Base-by-base conservation (phyloP, 2,329 filamentous ascomycete species). In the Fusarium pilosicola region DNA sequence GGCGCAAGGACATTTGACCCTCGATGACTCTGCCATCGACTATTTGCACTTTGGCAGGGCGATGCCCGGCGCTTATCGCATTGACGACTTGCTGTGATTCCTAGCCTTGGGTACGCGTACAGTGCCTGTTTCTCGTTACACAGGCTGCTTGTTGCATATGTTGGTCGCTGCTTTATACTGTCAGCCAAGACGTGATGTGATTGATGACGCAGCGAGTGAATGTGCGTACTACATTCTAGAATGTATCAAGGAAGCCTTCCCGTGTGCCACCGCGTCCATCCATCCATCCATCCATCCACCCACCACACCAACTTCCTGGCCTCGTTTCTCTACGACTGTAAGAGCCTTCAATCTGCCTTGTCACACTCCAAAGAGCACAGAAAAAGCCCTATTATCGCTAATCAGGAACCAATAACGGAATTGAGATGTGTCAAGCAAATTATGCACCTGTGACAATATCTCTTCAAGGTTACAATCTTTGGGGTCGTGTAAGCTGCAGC, bases 151-250 rank as follows among this genome's bases (percentile, higher is more conserved):
- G 18, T 41, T 34, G 26, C 52, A 48, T 63, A 28, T 9, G 18
- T 20, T 45, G 30, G 41, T 26, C 36, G 18, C 24, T 24, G 34
- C 28, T 51, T 49, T 45, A n/a, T n/a, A 18, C 34, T 30, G 17
- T 24, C n/a, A 62, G 51, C 51, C 34, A 38, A 39, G 34, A 14
- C 12, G 24, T 38, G 51, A 51, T 64, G 57, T 38, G 34, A 46
- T n/a, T 26, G 26, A 56, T 65, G 44, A 46, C 49, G 41, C 30
- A 44, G 51, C 24, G 18, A 26, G 14, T 20, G 18, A 36, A 26
- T n/a, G 38, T n/a, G 32, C 51, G 58, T 70, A 36, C 51, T n/a
- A 65, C 58, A 52, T 70, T 70, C 67, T 54, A 52, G 67, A 70
- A 54, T 70, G 51, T 24, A 42, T 41, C 30, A 32, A 17, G 46